A percentile compares a stretch with the other conserved stretches of the same genome.
Conservation (phyloP, 2,329 filamentous ascomycete species). For the Pseudocercospora cruenta region DNA sequence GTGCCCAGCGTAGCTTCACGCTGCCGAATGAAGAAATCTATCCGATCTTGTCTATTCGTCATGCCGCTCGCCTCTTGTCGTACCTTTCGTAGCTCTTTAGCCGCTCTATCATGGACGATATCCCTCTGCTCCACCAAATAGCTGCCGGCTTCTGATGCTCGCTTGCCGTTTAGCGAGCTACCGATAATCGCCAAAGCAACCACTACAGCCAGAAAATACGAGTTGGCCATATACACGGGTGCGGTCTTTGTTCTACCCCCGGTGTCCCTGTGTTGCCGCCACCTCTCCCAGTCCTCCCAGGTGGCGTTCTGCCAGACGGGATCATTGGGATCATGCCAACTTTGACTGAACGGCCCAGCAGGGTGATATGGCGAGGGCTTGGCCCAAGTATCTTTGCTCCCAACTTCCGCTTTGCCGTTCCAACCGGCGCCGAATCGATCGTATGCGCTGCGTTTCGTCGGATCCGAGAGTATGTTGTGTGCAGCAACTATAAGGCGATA, state of each 20-base stretch:
- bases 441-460: conserved; percentile 76
- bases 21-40: conserved; percentile 76
- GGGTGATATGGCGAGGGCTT: conserved; percentile 28
- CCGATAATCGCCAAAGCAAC: conserved; percentile 70
- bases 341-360: conserved; percentile 40
- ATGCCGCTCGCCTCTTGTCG: conserved; percentile 56
- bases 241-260: conserved; percentile 50
- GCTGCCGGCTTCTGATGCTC: conserved; percentile 65
- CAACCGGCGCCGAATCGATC: conserved; percentile 83
- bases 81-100: conserved; percentile 63
- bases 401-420: conserved; percentile 55
- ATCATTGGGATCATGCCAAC: conserved; percentile 44
- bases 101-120: conserved; percentile 67
- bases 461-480: conserved; percentile 84
- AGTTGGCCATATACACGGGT: conserved; percentile 74
- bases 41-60: conserved; percentile 56
- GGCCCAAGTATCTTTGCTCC: conserved; percentile 17
- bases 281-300: conserved; percentile 95
- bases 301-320: conserved; percentile 76
- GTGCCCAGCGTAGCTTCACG: conserved; percentile 61
- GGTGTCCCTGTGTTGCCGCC: conserved; percentile 57
- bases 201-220: conserved; percentile 74
- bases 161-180: conserved; percentile 71
- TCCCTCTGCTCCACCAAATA: conserved; percentile 69
- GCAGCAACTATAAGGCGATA: conserved; percentile 88